Evolutionary conservation across 495 filamentous ascomycete species (phyloP), one percentile per base, ranked within the genome.

Genomic region (Pyrenula aspistea): DNA sequence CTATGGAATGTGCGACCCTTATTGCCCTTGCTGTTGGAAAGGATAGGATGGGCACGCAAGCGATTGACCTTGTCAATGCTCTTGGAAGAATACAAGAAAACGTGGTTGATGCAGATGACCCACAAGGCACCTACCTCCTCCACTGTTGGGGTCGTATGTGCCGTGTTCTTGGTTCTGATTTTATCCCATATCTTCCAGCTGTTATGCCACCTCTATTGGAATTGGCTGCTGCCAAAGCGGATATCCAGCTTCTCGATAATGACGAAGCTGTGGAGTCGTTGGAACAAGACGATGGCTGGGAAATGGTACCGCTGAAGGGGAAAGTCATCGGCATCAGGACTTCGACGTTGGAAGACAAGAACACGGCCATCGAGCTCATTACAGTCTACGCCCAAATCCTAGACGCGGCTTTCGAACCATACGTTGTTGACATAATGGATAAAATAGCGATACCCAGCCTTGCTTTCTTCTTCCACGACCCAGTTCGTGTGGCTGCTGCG

Each of bases 141-240:
- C 94, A 99, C 76, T 99, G 93, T 74, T 99, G 94, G 94, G 94
- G 94, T 51, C 83, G 94, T 24, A 97, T 99, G 94, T 96, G 91
- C 70, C 86, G 93, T 52, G 92, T 97, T 20, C 78, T 99, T 56
- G 90, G 86, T 51, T 73, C 79, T 49, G 90, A 94, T 61, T 99
- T 99, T 68, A 77, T 97, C 15, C 91, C 90, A 22, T 99, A 90
- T 73, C 78, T 97, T 51, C 81, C 85, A 4, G 89, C 82, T 55
- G 94, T 99, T 49, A 96, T 99, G 84, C 92, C 92, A 19, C 94
- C 94, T 50, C 77, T 99, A 56, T 75, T 96, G 56, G 82, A 94
- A 61, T 79, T 97, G 53, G 94, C 93, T 10, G 87, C 87, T 55
- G 94, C 94, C 36, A 96, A 95, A 74, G 94, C 94, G 20, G 94